Base-by-base conservation (phyloP, 2,329 filamentous ascomycete species). In the Fusarium stilboides region DNA sequence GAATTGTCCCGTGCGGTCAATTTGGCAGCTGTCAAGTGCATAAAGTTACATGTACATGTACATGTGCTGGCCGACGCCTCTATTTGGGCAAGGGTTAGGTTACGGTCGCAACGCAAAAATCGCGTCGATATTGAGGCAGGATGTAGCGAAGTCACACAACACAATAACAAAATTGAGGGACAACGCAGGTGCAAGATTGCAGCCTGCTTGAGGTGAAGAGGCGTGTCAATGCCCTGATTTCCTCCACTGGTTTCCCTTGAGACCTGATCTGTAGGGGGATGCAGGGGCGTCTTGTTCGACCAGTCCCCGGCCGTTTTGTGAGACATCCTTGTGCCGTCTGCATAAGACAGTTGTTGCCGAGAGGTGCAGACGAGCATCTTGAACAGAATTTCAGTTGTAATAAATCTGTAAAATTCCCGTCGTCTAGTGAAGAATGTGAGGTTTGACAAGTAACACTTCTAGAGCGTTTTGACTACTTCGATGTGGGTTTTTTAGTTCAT, bases 151-250 rank as follows among this genome's bases (percentile, higher is more conserved):
- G 54, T 59, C 40, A 40, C 39, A 65, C 53, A 36, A 50, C 60
- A 53, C 31, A 36, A 36, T 10, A 46, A 34, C 37, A 31, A 55
- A 34, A 34, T 62, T 64, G 55, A 56, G 47, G 52, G 33, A 54
- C 53, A 57, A 53, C 58, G 37, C 66, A 64, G 44, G 52, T 56
- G 53, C 40, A 69, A 70, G 36, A 70, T 64, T 52, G 67, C 34
- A 53, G 47, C 43, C 50, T 66, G 36, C 39, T 37, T 51, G 53
- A 46, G 44, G 47, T 40, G 45, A 55, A 31, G 5, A 15, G 36
- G 31, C 31, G 31, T 33, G 31, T 14, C 34, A 19, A 22, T 51
- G 44, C 57, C 62, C 66, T 54, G 47, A 28, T 39, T 43, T 62
- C 66, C 28, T 24, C 62, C 66, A 70, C 62, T 69, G 42, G 43